Percentiles rank a stretch among this genome's conserved stretches.
These are phyloP conservation scores for Onygenales sp. DNA, from an alignment of 2,329 filamentous ascomycete genomes.

Conservation along the genomic window DNA sequence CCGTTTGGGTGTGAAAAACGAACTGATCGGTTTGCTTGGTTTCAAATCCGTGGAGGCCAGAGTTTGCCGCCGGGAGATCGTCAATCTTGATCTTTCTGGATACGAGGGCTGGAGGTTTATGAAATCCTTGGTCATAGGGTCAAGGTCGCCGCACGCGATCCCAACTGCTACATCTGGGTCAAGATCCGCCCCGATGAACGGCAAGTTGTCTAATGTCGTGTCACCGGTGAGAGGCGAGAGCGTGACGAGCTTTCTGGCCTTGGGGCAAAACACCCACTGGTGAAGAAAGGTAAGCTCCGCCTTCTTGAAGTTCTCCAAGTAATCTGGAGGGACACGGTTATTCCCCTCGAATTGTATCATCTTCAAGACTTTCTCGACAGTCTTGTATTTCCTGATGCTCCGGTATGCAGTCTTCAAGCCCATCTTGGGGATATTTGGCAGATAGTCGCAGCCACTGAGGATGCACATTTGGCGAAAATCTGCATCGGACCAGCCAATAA, in stretches of 20 bases:
- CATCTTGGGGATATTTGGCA: slow-evolving; percentile 74
- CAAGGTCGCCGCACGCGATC: slow-evolving; percentile 71
- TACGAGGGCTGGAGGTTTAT: slow-evolving; percentile 33
- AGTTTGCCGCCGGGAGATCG: slow-evolving; percentile 30
- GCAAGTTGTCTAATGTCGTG: slow-evolving; percentile 59
- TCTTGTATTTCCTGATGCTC: slow-evolving; percentile 82
- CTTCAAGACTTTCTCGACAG: slow-evolving; percentile 68
- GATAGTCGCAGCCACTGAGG: slow-evolving; percentile 89
- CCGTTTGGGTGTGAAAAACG: slow-evolving; percentile 56
- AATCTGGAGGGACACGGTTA: slow-evolving; percentile 67
- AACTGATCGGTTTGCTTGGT: slow-evolving; percentile 51
- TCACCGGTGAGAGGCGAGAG: slow-evolving; percentile 58
- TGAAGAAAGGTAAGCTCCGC: slow-evolving; percentile 90
- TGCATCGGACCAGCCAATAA: slow-evolving; percentile 83
- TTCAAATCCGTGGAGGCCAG: slow-evolving; percentile 45
- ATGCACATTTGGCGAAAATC: slow-evolving; percentile 96
- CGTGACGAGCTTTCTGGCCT: slow-evolving; percentile 59
- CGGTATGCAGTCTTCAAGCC: slow-evolving; percentile 91
- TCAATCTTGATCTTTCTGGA: slow-evolving; percentile 24
- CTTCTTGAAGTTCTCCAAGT: slow-evolving; percentile 69
- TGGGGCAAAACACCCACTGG: slow-evolving; percentile 87
- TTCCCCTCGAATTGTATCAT: slow-evolving; percentile 87
- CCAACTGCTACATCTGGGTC: slow-evolving; percentile 59
- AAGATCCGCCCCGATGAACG: slow-evolving; percentile 70
- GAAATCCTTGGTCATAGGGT: slow-evolving; percentile 77